Base-by-base conservation (phyloP, 1,284 basidiomycete species). In the Meira nashicola region DNA sequence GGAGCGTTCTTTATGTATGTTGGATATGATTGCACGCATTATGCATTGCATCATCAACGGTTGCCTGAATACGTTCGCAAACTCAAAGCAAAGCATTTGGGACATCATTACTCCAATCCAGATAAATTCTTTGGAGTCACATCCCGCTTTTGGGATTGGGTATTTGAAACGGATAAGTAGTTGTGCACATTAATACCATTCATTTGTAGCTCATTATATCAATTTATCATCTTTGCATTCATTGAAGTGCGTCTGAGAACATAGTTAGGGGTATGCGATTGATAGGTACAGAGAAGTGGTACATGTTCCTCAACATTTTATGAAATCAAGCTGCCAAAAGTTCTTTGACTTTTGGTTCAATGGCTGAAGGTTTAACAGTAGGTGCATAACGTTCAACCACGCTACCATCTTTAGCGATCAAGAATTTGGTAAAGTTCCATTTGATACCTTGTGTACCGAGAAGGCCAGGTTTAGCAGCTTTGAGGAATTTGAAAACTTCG, bases 121-220 rank as follows among this genome's bases (percentile, higher is more conserved):
- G 92, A 97, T 78, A 87, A 96, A 51, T 94, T 92, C n/a, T 98
- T 94, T 74, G 94, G 94, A 51, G 94, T 98, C 19, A 97, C 81
- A 82, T 87, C 87, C 80, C 94, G 94, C 81, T 82, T 98, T 48
- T 98, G 94, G 94, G 94, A 97, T 79, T 83, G 86, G 74, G 85
- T 94, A 23, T 97, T 96, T 80, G 88, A 87, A 76, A 96, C 93
- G 11, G 50, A 53, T n/a, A n/a, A 21, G 5, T 48, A 48, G 41
- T 43, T 33, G 28, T 33, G 28, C 28, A 33, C 28, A 4, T 33
- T 33, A 33, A 3, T 33, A 8, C 28, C 28, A n/a, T n/a, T 33
- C 28, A 33, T 33, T 33, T 33, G 28, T 33, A 33, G 28, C 3
- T 33, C 28, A 33, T 33, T 8, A 33, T 33, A 33, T 33, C n/a